These are phyloP conservation scores for Phytophthora citricola DNA, from an alignment of 352 stramenopile species.

Conservation along the genomic window DNA sequence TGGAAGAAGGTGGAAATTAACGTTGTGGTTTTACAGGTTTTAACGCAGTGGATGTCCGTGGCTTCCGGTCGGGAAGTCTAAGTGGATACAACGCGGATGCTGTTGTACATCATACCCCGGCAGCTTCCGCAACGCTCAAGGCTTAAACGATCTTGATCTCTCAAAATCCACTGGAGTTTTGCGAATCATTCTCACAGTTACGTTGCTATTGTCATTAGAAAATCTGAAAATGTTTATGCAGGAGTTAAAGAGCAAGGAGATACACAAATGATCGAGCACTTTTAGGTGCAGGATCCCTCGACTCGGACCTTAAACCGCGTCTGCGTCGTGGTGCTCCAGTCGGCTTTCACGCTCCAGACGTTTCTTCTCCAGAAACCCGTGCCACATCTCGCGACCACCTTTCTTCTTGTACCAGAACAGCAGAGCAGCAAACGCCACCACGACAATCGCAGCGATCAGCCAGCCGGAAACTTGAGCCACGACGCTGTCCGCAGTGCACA, in stretches of 20 bases:
- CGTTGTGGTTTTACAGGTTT: conserved; percentile 48
- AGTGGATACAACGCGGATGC: conserved; percentile 58
- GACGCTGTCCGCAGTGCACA: conserved; percentile 42
- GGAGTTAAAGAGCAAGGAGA: too few relatives aligned
- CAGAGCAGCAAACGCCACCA: conserved; percentile 21
- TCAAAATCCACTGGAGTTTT: too few relatives aligned
- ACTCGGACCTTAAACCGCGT: background rate
- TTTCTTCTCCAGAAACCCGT: conserved; percentile 48
- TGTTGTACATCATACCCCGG: conserved; percentile 39
- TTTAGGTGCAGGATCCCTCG: background rate
- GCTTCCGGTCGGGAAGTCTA: conserved; percentile 67
- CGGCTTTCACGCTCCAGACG: conserved; percentile 34
- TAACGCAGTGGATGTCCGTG: conserved; percentile 51
- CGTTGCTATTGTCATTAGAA: too few relatives aligned
- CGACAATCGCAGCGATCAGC: conserved; percentile 28
- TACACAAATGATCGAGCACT: too few relatives aligned
- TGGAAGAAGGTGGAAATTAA: background rate
- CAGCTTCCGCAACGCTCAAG: background rate
- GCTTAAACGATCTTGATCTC: too few relatives aligned
- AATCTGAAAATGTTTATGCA: too few relatives aligned
- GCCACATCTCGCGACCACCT: conserved; percentile 40
- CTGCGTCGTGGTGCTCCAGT: background rate
- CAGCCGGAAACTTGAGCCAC: conserved; percentile 38
- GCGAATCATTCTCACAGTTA: too few relatives aligned
- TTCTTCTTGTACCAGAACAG: conserved; percentile 46